Evolutionary conservation across 306 rosid species (phyloP).

Genomic region (Rosa rugosa): DNA sequence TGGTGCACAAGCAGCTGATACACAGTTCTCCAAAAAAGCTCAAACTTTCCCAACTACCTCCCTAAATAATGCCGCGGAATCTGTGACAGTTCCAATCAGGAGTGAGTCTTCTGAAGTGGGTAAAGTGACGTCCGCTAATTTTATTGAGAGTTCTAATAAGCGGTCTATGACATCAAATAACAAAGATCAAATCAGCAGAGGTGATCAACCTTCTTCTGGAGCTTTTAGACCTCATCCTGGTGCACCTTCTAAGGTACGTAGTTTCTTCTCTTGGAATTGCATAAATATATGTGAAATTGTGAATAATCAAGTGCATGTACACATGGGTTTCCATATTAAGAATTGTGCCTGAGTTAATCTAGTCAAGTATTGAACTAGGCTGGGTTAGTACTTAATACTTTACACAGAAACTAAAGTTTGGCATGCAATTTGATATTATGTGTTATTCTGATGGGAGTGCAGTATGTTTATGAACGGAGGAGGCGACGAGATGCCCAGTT

Average conservation of each 20-base stretch:
- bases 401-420: background rate
- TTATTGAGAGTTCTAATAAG: conserved; percentile 22
- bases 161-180: conserved; percentile 19
- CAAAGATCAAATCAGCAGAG: conserved; percentile 33
- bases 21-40: conserved; percentile 65
- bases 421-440: background rate
- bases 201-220: conserved; percentile 21
- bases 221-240: conserved; percentile 37
- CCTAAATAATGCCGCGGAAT: conserved; percentile 2
- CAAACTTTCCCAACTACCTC: conserved; percentile 30
- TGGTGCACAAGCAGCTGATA: conserved; percentile 81
- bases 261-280: background rate
- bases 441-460: background rate
- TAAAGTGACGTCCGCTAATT: conserved; percentile 20
- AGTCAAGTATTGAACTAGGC: too few relatives aligned
- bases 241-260: conserved; percentile 56
- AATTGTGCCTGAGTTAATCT: too few relatives aligned
- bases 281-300: background rate
- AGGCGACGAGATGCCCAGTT: background rate
- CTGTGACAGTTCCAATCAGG: conserved; percentile 25
- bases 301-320: background rate
- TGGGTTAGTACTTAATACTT: background rate
- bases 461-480: conserved; percentile 1
- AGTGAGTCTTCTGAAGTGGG: conserved; percentile 27
- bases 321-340: background rate